Evolutionary conservation across 345 rosid species (phyloP).

Genomic region (Crucihimalaya himalaica): DNA sequence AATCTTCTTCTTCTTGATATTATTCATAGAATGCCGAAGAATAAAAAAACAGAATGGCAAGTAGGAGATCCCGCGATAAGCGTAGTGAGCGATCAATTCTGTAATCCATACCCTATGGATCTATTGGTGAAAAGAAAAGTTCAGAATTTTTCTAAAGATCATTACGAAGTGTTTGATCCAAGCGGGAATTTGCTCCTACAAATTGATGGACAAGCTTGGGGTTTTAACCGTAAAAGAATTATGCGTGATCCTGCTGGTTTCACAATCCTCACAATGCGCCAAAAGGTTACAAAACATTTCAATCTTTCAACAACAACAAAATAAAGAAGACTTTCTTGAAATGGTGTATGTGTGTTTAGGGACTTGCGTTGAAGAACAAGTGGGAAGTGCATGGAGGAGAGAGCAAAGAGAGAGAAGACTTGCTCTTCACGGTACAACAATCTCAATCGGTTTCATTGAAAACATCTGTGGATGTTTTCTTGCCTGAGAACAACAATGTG

Average conservation of each 20-base stretch:
- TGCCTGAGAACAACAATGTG: slow-evolving; percentile 40
- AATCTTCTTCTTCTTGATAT: slow-evolving; percentile 14
- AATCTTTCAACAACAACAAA: neutral
- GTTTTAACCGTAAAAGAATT: slow-evolving; percentile 51
- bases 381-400: slow-evolving; percentile 68
- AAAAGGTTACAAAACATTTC: slow-evolving; percentile 47
- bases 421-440: slow-evolving; percentile 51
- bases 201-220: slow-evolving; percentile 68
- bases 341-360: slow-evolving; percentile 34
- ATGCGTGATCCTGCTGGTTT: slow-evolving; percentile 72
- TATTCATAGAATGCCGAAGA: slow-evolving; percentile 34
- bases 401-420: slow-evolving; percentile 39
- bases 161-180: slow-evolving; percentile 53
- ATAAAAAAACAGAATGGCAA: slow-evolving; percentile 40
- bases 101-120: slow-evolving; percentile 63
- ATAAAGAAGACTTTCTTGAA: neutral
- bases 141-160: slow-evolving; percentile 46
- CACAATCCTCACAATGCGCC: slow-evolving; percentile 62
- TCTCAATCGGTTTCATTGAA: slow-evolving; percentile 60
- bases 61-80: slow-evolving; percentile 48
- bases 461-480: slow-evolving; percentile 55
- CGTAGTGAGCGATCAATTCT: slow-evolving; percentile 59
- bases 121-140: slow-evolving; percentile 59
- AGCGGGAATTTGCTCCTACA: slow-evolving; percentile 69
- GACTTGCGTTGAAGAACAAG: slow-evolving; percentile 46